Conservation (phyloP, 805 yeast genomes). For the Candida takata region DNA sequence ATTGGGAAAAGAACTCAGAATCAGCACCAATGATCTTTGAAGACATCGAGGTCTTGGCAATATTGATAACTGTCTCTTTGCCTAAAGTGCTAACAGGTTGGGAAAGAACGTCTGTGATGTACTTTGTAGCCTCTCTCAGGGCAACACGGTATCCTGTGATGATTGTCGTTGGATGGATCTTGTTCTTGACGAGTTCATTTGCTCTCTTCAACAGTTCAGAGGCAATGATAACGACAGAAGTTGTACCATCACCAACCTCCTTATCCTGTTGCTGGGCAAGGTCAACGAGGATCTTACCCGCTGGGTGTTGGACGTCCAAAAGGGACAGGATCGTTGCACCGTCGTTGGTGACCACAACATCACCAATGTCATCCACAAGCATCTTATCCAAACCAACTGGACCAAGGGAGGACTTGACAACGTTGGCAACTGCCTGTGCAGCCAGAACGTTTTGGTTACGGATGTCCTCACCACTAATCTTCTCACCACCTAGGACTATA, state of each 20-base stretch:
- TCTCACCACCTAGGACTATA: slow-evolving; percentile 85
- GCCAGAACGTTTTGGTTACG: slow-evolving; percentile 95
- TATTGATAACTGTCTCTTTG: slow-evolving; percentile 77
- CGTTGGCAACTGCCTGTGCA: slow-evolving; percentile 97
- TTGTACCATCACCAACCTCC: slow-evolving; percentile 98
- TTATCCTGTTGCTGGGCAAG: slow-evolving; percentile 98
- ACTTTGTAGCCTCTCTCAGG: slow-evolving; percentile 77
- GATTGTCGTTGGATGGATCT: slow-evolving; percentile 96
- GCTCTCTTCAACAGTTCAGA: slow-evolving; percentile 89
- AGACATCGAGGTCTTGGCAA: slow-evolving; percentile 96
- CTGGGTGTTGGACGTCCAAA: slow-evolving; percentile 97
- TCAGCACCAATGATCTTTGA: slow-evolving; percentile 94
- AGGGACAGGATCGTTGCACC: slow-evolving; percentile 93
- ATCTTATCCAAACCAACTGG: slow-evolving; percentile 98
- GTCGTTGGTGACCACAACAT: slow-evolving; percentile 96
- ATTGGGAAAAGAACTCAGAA: slow-evolving; percentile 77
- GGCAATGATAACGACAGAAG: slow-evolving; percentile 94
- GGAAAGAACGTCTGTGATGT: slow-evolving; percentile 78
- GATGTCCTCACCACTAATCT: slow-evolving; percentile 91
- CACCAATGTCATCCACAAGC: slow-evolving; percentile 98
- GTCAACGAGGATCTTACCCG: slow-evolving; percentile 94
- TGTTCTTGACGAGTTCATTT: slow-evolving; percentile 85
- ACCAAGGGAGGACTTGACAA: slow-evolving; percentile 92
- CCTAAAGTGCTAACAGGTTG: slow-evolving; percentile 67
- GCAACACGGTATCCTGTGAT: slow-evolving; percentile 96